Conservation (phyloP, 2,329 filamentous ascomycete species). For the Chaetomium sp. region DNA sequence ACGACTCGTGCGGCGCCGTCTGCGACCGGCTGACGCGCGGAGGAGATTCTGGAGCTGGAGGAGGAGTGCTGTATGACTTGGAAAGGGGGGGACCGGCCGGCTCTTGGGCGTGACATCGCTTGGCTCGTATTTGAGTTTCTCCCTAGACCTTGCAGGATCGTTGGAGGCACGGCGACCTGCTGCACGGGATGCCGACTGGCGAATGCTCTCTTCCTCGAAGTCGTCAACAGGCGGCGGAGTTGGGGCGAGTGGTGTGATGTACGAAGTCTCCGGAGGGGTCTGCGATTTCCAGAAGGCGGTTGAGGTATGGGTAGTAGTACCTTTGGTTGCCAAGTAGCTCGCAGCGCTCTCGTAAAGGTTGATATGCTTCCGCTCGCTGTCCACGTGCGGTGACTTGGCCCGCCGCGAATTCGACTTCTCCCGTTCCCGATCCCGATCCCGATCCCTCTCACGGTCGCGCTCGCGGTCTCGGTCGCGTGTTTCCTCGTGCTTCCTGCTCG, state of each 20-base stretch:
- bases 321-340: slow-evolving; percentile 29
- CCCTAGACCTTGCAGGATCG: slow-evolving; percentile 31
- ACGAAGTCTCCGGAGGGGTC: slow-evolving; percentile 17
- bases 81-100: slow-evolving; percentile 36
- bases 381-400: slow-evolving; percentile 26
- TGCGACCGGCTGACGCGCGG: slow-evolving; percentile 32
- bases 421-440: slow-evolving; percentile 24
- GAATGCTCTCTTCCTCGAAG: slow-evolving; percentile 33
- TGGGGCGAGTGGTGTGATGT: slow-evolving; percentile 25
- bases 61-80: slow-evolving; percentile 36
- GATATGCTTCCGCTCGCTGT: slow-evolving; percentile 22
- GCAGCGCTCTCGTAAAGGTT: slow-evolving; percentile 24
- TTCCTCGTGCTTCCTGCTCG: slow-evolving; percentile 39
- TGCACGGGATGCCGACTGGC: slow-evolving; percentile 27
- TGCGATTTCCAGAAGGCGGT: slow-evolving; percentile 25
- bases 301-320: slow-evolving; percentile 16
- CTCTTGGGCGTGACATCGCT: slow-evolving; percentile 25
- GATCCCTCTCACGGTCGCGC: slow-evolving; percentile 18
- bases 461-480: slow-evolving; percentile 29
- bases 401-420: slow-evolving; percentile 36
- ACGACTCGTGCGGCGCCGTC: slow-evolving; percentile 29
- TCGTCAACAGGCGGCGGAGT: slow-evolving; percentile 35
- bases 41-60: slow-evolving; percentile 30
- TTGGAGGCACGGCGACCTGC: slow-evolving; percentile 34
- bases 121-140: slow-evolving; percentile 31